Evolutionary conservation across 2,329 filamentous ascomycete species (phyloP).

Genomic region (Pestalotiopsis sp.): DNA sequence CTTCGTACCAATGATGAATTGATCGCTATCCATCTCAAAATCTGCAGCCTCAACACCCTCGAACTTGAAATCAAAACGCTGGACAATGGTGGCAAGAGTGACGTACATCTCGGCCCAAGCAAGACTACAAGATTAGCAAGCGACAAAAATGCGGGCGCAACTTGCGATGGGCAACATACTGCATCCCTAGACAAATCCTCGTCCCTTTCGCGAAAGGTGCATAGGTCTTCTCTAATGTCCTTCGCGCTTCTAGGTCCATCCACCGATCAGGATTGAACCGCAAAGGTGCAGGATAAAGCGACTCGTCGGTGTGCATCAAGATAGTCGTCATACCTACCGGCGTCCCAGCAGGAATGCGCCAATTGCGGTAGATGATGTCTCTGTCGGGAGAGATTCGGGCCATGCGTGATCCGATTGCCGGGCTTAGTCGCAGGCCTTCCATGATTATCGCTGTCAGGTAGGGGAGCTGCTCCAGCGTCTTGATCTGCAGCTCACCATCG

Average conservation of each 20-base stretch:
- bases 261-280: slow-evolving; percentile 32
- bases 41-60: neutral
- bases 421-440: slow-evolving; percentile 48
- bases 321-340: slow-evolving; percentile 30
- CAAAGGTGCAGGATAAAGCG: slow-evolving; percentile 24
- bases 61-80: slow-evolving; percentile 21
- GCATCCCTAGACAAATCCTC: slow-evolving; percentile 9
- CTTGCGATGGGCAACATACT: neutral
- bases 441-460: slow-evolving; percentile 49
- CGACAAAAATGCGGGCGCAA: neutral
- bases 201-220: slow-evolving; percentile 10
- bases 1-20: slow-evolving; percentile 9
- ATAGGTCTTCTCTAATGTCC: neutral
- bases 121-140: slow-evolving; percentile 17
- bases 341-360: slow-evolving; percentile 30
- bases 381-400: slow-evolving; percentile 42
- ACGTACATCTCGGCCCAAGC: slow-evolving; percentile 27
- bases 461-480: slow-evolving; percentile 27
- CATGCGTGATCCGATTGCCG: slow-evolving; percentile 41
- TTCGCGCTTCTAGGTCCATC: slow-evolving; percentile 13
- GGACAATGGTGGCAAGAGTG: slow-evolving; percentile 17
- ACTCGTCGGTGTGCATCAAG: slow-evolving; percentile 28
- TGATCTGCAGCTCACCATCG: neutral
- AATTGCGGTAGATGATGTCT: slow-evolving; percentile 26
- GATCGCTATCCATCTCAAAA: neutral